phyloP scores from a whole-genome alignment of 2,329 filamentous ascomycete genomes.

The Cercospora nicotianae region DNA sequence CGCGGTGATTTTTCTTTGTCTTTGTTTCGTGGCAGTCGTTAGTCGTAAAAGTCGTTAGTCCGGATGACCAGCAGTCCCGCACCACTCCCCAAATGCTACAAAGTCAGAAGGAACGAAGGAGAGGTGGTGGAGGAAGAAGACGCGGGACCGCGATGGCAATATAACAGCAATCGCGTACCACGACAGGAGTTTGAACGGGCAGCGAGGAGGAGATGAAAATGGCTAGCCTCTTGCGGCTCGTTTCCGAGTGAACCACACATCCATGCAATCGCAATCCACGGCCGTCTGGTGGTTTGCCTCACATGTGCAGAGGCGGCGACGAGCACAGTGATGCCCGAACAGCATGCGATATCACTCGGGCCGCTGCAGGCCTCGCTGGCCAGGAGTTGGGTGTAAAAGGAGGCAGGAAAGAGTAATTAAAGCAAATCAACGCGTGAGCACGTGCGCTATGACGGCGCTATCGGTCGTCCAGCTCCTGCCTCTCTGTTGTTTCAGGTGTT shows the following conservation, averaged over 20 bases:
- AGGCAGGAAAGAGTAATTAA: neutral
- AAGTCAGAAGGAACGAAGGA: neutral
- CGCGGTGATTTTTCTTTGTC: conserved; percentile 2
- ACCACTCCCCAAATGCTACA: neutral
- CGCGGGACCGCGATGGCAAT: conserved; percentile 2
- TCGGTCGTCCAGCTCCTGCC: conserved; percentile 3
- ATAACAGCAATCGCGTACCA: conserved; percentile 1
- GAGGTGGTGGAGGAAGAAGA: neutral
- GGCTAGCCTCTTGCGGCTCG: conserved; percentile 10
- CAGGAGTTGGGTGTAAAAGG: conserved; percentile 2
- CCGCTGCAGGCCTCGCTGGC: neutral
- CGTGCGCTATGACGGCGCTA: conserved; percentile 3
- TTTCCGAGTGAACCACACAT: conserved; percentile 12
- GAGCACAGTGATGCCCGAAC: neutral
- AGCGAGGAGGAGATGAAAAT: neutral
- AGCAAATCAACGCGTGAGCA: conserved; percentile 5
- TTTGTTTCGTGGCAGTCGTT: conserved; percentile 10
- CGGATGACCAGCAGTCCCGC: neutral
- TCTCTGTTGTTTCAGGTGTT: conserved; percentile 7
- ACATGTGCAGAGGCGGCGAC: neutral
- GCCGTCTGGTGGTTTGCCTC: conserved; percentile 3
- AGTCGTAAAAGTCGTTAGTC: conserved; percentile 11
- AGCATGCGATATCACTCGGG: neutral
- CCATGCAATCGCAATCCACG: conserved; percentile 11
- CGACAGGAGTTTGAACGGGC: conserved; percentile 3